phyloP scores from a whole-genome alignment of 805 yeast species.

The Pichia eremophila region DNA sequence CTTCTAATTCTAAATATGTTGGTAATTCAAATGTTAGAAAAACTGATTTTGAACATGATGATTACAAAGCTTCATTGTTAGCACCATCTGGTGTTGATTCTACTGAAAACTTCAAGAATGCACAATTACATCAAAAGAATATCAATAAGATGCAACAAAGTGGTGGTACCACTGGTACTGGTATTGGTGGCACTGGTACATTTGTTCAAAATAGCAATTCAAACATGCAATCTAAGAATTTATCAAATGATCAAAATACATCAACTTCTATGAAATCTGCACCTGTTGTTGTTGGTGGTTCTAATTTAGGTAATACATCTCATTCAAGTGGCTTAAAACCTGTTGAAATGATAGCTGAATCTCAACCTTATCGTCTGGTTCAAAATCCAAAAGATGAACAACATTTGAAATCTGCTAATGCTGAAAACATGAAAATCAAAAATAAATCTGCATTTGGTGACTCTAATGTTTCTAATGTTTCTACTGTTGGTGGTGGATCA shows the following conservation, averaged over 20 bases:
- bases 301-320: not conserved
- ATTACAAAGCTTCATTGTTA: not conserved
- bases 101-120: not conserved
- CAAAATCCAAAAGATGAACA: slow-evolving; percentile 1
- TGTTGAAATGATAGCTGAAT: not conserved
- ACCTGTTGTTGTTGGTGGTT: slow-evolving; percentile 1
- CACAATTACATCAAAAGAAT: not conserved
- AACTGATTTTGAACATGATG: not conserved
- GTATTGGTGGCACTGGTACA: too few species aligned
- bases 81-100: not conserved
- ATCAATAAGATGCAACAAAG: not conserved
- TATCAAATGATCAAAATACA: too few species aligned
- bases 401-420: not conserved
- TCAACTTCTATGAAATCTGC: too few species aligned
- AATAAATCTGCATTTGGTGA: not conserved
- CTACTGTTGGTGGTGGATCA: not conserved
- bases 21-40: not conserved
- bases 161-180: too few species aligned
- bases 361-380: slow-evolving; percentile 8
- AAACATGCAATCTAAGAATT: too few species aligned
- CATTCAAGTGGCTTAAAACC: not conserved
- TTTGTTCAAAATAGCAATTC: too few species aligned
- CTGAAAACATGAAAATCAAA: not conserved
- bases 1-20: not conserved
- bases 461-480: not conserved